Base-by-base conservation (phyloP, 164 flowering plant genomes). In the Dillenia turbinata region DNA sequence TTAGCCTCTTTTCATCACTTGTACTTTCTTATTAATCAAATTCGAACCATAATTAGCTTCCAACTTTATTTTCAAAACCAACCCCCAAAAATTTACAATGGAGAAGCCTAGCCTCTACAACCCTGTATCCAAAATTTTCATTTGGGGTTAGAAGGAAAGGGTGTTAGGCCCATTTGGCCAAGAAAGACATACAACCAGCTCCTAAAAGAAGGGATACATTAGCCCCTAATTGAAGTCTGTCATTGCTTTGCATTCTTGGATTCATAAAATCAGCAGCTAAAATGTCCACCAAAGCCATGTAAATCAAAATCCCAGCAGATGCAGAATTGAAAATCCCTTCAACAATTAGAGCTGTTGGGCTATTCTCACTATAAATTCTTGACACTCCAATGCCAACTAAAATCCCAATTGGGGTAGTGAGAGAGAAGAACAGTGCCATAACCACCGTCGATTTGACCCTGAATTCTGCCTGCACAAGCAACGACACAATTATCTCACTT, bases 251-350 rank as follows among this genome's bases (percentile, higher is more conserved):
- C 61, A 74, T 8, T 59, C 54, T 74, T 8, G 68, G 63, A 50
- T 54, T 67, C 75, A 74, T 67, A 49, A 70, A 66, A 74, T 74
- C 77, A 5, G 77, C 69, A 2, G 74, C 77, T 10, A 74, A 53
- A 10, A 74, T 58, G 63, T 74, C 77, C 3, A 74, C 77, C 4
- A 74, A 56, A 2, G 77, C 61, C 77, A 74, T 74, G 60, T 74
- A 74, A 7, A 74, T 66, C 11, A 74, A 16, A 16, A 74, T 74
- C 4, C 77, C 77, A 1, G 77, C 71, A 0, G 77, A 64, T 0
- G 69, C 74, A 1, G 77, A 52, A 40, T 70, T 52, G 9, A 74
- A 63, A 24, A 66, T 22, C 8, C 77, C 77, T 66, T 64, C 59
- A 15, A 70, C 63, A 1, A 74, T 50, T 14, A 70, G 49, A 5